Evolutionary conservation across 306 rosid species (phyloP), one percentile per base, ranked within the genome.

Genomic region (Lathyrus sativus): DNA sequence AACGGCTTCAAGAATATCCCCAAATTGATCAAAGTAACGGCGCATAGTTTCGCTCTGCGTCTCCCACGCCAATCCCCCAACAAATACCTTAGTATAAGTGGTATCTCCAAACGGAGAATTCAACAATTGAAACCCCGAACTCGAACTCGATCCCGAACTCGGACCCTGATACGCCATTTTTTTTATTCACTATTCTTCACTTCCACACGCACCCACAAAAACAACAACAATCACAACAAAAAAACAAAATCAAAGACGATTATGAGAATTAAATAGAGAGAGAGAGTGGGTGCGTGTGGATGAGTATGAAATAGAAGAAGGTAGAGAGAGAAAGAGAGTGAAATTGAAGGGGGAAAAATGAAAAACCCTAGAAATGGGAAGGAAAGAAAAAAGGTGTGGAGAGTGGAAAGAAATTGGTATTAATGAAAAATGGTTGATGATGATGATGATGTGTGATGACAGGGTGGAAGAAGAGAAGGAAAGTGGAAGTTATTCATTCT

Each of bases 61-160:
- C 79, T 92, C 98, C 98, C 98, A 92, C 5, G 98, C 98, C 67
- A 92, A 82, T 3, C 98, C 96, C 11, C 98, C 98, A 38, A 92
- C 98, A 62, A 92, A 92, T 60, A 92, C 96, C 74, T 92, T 92
- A 67, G 98, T 90, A 82, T 80, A 88, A 7, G 98, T 92, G 3
- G 98, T 92, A 76, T 92, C 98, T 5, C 98, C 98, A 48, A 87
- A 89, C 51, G 98, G 96, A 69, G 95, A 87, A 68, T 81, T 89
- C 64, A 78, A 12, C 67, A 84, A 59, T 59, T 85, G 91, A 76
- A 81, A 87, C 19, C 96, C 92, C 3, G 98, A 89, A 79, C 96
- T 86, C 1, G 98, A 85, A 80, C 90, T 89, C 58, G 96, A 88
- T 79, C 96, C 96, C 17, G 96, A 85, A 69, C 88, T 67, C 2